Conservation (phyloP, 306 rosid species). For the Quillaja saponaria region DNA sequence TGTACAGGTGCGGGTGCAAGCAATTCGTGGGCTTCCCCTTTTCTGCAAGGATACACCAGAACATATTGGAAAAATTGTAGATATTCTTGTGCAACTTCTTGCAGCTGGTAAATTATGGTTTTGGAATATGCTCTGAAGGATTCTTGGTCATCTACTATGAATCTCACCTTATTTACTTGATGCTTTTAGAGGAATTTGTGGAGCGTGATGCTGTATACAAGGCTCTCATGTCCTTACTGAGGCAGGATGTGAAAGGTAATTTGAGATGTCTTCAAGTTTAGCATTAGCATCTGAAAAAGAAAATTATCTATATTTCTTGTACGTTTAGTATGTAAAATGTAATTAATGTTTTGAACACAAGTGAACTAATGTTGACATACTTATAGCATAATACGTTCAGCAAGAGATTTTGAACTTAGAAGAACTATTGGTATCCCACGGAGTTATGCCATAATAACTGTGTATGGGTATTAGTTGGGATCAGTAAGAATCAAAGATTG, state of each 20-base stretch:
- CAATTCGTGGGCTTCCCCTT: constrained; percentile 95
- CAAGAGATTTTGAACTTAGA: too few relatives aligned
- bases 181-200: constrained; percentile 85
- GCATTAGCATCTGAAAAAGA: background rate
- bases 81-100: constrained; percentile 91
- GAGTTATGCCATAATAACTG: too few relatives aligned
- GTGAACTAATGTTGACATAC: too few relatives aligned
- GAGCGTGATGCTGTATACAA: constrained; percentile 98
- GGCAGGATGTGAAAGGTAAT: constrained; percentile 95
- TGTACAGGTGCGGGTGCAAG: constrained; percentile 92
- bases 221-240: constrained; percentile 92
- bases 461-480: too few relatives aligned
- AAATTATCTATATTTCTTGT: too few relatives aligned
- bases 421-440: too few relatives aligned
- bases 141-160: constrained; percentile 6
- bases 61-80: constrained; percentile 80
- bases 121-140: constrained; percentile 13
- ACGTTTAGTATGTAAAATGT: too few relatives aligned
- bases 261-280: constrained; percentile 8
- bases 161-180: constrained; percentile 37
- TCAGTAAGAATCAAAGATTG: too few relatives aligned
- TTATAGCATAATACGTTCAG: too few relatives aligned
- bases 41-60: constrained; percentile 98
- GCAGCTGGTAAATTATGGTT: constrained; percentile 56
- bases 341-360: too few relatives aligned